phyloP scores from a whole-genome alignment of 768 basidiomycete species.

The Nevesoporus exiguus region DNA sequence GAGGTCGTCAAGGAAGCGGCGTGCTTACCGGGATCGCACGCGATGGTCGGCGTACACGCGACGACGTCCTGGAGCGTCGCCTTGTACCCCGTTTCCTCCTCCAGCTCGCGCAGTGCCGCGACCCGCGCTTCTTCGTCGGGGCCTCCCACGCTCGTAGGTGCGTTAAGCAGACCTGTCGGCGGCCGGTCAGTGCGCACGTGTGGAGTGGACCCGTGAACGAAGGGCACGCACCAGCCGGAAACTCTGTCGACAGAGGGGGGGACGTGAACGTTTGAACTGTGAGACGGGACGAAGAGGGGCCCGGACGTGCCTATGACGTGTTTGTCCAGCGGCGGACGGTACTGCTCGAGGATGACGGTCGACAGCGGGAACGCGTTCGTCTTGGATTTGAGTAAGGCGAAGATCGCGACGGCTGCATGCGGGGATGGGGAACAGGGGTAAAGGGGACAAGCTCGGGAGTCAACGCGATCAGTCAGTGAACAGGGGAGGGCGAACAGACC shows the following conservation, averaged over 20 bases:
- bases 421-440: not conserved
- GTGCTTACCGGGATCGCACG: slow-evolving; percentile 63
- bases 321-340: slow-evolving; percentile 80
- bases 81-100: slow-evolving; percentile 90
- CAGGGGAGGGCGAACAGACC: slow-evolving; percentile 40
- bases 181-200: not conserved
- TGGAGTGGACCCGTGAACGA: not conserved
- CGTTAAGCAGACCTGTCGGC: slow-evolving; percentile 74
- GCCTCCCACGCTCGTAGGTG: slow-evolving; percentile 34
- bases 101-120: slow-evolving; percentile 83
- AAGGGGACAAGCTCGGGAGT: too few species aligned
- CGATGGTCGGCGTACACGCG: slow-evolving; percentile 59
- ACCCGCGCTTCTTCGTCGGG: slow-evolving; percentile 65
- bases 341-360: slow-evolving; percentile 88
- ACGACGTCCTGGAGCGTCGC: slow-evolving; percentile 52
- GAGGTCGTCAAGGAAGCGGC: not conserved
- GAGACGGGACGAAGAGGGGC: not conserved
- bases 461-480: not conserved
- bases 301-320: slow-evolving; percentile 59
- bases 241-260: slow-evolving; percentile 34
- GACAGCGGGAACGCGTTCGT: slow-evolving; percentile 67
- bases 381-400: slow-evolving; percentile 77
- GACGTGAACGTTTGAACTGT: not conserved
- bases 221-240: slow-evolving; percentile 51
- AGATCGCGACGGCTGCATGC: slow-evolving; percentile 73